Evolutionary conservation across 2,329 filamentous ascomycete genomes (phyloP).

Genomic region (Phyllosticta capitalensis): DNA sequence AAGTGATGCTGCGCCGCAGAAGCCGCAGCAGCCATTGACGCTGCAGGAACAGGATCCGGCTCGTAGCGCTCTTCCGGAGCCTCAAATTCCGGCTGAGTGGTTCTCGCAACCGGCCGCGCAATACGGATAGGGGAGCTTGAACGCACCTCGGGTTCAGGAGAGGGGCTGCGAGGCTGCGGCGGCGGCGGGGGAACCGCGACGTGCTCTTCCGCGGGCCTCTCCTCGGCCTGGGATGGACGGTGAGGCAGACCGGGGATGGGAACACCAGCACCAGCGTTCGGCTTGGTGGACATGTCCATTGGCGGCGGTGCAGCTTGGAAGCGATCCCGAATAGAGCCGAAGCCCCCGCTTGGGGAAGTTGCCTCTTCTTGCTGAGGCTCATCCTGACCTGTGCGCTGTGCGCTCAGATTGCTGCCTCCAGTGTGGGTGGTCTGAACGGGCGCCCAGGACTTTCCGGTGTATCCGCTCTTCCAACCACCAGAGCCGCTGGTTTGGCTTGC

Average conservation of each 20-base stretch:
- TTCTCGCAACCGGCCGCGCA: slow-evolving; percentile 72
- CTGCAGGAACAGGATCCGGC: slow-evolving; percentile 52
- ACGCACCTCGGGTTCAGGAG: slow-evolving; percentile 40
- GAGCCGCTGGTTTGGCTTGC: slow-evolving; percentile 59
- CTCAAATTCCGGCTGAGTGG: slow-evolving; percentile 41
- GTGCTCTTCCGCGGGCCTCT: slow-evolving; percentile 46
- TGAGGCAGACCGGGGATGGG: slow-evolving; percentile 68
- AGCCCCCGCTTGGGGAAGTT: slow-evolving; percentile 50
- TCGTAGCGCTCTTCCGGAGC: slow-evolving; percentile 40
- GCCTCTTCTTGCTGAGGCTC: slow-evolving; percentile 43
- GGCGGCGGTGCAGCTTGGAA: slow-evolving; percentile 61
- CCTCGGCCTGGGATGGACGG: slow-evolving; percentile 39
- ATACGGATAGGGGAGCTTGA: slow-evolving; percentile 71
- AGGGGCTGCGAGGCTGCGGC: slow-evolving; percentile 31
- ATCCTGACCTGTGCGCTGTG: slow-evolving; percentile 55
- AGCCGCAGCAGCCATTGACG: slow-evolving; percentile 52
- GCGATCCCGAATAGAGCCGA: slow-evolving; percentile 68
- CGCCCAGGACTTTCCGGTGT: slow-evolving; percentile 82
- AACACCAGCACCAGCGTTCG: slow-evolving; percentile 54
- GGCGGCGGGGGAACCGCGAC: slow-evolving; percentile 35
- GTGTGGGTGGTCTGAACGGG: slow-evolving; percentile 67
- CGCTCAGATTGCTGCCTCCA: slow-evolving; percentile 44
- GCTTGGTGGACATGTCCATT: slow-evolving; percentile 59
- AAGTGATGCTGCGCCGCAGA: slow-evolving; percentile 53
- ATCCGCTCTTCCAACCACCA: slow-evolving; percentile 77